phyloP scores from a whole-genome alignment of 768 basidiomycete species.

The Amanita jacksonii region DNA sequence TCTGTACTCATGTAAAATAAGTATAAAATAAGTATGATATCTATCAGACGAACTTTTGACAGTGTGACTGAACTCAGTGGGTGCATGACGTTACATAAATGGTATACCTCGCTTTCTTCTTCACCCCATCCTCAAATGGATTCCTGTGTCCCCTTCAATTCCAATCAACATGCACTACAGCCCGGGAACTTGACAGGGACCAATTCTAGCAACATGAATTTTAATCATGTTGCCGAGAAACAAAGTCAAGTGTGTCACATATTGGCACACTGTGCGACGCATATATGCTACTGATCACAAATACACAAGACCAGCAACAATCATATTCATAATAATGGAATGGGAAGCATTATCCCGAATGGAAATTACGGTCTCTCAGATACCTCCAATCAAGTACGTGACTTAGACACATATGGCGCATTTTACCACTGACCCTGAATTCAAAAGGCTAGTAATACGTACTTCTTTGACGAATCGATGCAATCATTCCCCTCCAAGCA shows the following conservation, averaged over 20 bases:
- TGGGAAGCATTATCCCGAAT: not conserved
- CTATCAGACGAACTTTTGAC: too few relatives aligned
- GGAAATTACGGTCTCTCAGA: not conserved
- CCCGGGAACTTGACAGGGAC: not conserved
- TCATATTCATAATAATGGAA: not conserved
- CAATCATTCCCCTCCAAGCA: not conserved
- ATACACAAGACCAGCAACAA: not conserved
- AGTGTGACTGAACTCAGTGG: too few relatives aligned
- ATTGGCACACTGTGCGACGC: not conserved
- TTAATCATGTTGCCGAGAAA: not conserved
- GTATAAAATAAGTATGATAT: too few relatives aligned
- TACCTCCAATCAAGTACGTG: constrained; percentile 1
- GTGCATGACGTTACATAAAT: not conserved
- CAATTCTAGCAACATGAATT: not conserved
- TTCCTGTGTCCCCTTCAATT: not conserved
- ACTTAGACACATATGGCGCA: not conserved
- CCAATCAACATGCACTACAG: not conserved
- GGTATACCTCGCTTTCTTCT: not conserved
- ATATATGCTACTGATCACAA: not conserved
- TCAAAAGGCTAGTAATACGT: not conserved
- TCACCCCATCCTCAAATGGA: not conserved
- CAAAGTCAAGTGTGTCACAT: not conserved
- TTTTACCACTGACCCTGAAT: not conserved
- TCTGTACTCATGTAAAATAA: too few relatives aligned
- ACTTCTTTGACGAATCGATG: not conserved